Conservation (phyloP, 2,329 filamentous ascomycete species). For the Pleomassaria siparia region DNA sequence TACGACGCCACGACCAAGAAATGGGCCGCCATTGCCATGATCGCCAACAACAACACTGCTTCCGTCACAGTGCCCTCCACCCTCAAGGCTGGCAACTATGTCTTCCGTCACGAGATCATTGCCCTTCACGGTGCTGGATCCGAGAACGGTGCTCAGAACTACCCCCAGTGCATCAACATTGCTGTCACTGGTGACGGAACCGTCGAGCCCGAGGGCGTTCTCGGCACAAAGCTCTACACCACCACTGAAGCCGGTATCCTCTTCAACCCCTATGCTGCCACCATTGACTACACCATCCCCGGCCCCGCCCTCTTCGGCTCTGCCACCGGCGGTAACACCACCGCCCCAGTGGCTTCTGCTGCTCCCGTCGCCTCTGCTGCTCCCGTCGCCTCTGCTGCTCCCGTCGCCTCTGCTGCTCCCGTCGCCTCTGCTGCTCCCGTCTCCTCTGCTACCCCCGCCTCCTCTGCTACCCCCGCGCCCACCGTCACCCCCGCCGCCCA, state of each 20-base stretch:
- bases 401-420: slow-evolving; percentile 9
- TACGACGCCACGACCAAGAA: slow-evolving; percentile 31
- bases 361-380: slow-evolving; percentile 12
- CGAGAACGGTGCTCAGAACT: slow-evolving; percentile 54
- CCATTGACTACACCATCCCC: slow-evolving; percentile 45
- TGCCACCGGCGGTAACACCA: slow-evolving; percentile 14
- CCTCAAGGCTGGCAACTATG: slow-evolving; percentile 54
- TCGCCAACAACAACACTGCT: slow-evolving; percentile 53
- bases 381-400: slow-evolving; percentile 6
- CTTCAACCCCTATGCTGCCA: slow-evolving; percentile 45
- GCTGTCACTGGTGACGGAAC: slow-evolving; percentile 52
- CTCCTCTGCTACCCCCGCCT: slow-evolving; percentile 3
- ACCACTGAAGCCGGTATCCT: slow-evolving; percentile 44
- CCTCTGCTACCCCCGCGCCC: slow-evolving; percentile 7
- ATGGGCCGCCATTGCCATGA: slow-evolving; percentile 43
- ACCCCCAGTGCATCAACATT: slow-evolving; percentile 56
- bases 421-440: slow-evolving; percentile 7
- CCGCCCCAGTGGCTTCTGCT: slow-evolving; percentile 13
- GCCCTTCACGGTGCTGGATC: slow-evolving; percentile 51
- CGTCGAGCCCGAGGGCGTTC: slow-evolving; percentile 48
- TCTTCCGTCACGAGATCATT: slow-evolving; percentile 59
- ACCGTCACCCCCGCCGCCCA: slow-evolving; percentile 10
- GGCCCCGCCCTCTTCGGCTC: slow-evolving; percentile 44
- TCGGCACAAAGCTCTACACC: slow-evolving; percentile 54
- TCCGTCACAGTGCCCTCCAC: slow-evolving; percentile 48